Evolutionary conservation across 495 filamentous ascomycete species (phyloP).

Genomic region (Penicillium roqueforti): DNA sequence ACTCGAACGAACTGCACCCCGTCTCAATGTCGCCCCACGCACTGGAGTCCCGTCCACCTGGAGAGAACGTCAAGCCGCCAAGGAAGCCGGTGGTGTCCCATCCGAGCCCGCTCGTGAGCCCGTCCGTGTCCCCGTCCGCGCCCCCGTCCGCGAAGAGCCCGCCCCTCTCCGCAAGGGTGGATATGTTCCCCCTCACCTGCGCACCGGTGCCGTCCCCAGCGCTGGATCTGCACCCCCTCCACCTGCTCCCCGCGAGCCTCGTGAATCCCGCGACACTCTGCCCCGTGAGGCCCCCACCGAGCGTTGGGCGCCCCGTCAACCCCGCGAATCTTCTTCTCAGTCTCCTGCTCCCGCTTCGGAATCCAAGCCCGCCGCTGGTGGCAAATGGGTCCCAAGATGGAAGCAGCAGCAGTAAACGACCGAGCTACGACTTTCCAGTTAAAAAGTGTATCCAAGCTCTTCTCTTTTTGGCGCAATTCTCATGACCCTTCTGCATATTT

Average conservation of each 20-base stretch:
- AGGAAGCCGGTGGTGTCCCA: slow-evolving; percentile 38
- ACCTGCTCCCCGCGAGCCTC: slow-evolving; percentile 31
- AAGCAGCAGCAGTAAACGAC: slow-evolving; percentile 41
- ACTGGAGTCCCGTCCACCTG: slow-evolving; percentile 60
- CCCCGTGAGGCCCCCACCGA: slow-evolving; percentile 28
- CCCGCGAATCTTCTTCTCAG: slow-evolving; percentile 16
- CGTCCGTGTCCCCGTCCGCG: slow-evolving; percentile 17
- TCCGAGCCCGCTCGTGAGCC: slow-evolving; percentile 17
- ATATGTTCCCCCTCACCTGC: slow-evolving; percentile 50
- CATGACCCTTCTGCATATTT: slow-evolving; percentile 31
- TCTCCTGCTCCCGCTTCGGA: slow-evolving; percentile 25
- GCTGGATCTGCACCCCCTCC: slow-evolving; percentile 33
- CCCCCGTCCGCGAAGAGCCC: slow-evolving; percentile 33
- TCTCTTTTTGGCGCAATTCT: slow-evolving; percentile 30
- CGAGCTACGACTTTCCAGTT: slow-evolving; percentile 12
- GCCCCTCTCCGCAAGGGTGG: slow-evolving; percentile 37
- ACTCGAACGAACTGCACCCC: slow-evolving; percentile 58
- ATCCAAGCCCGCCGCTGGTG: slow-evolving; percentile 24
- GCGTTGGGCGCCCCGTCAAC: slow-evolving; percentile 25
- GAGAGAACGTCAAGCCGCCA: slow-evolving; percentile 81
- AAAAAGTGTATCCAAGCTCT: slow-evolving; percentile 30
- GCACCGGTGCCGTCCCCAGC: slow-evolving; percentile 29
- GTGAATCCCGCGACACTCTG: slow-evolving; percentile 34
- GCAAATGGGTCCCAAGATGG: slow-evolving; percentile 45
- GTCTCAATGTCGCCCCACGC: slow-evolving; percentile 56